phyloP scores from a whole-genome alignment of 441 rosid genomes.

The Populus hybrid region DNA sequence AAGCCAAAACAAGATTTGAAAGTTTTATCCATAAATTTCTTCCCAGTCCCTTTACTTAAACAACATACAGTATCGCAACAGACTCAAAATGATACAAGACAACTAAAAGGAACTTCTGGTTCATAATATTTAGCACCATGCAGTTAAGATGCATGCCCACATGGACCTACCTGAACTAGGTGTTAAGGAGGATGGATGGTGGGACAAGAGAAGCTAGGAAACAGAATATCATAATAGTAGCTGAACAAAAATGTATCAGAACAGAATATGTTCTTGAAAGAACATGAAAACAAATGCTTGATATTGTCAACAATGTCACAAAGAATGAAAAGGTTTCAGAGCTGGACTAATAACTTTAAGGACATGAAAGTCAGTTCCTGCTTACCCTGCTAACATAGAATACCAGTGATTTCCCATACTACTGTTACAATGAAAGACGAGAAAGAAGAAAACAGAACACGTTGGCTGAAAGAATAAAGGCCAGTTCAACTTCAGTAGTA shows the following conservation, averaged over 20 bases:
- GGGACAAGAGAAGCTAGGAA: not conserved
- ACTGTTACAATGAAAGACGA: not conserved
- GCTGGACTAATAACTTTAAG: not conserved
- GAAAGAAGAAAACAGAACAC: not conserved
- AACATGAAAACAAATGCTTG: not conserved
- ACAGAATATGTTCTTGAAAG: not conserved
- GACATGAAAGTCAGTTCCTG: not conserved
- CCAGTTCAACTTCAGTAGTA: not conserved
- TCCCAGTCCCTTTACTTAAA: not conserved
- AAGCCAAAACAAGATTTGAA: not conserved
- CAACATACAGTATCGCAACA: not conserved
- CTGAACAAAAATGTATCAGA: not conserved
- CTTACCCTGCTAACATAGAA: not conserved
- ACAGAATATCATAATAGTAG: not conserved
- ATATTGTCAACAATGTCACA: not conserved
- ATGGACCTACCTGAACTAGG: not conserved
- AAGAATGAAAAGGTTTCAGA: not conserved
- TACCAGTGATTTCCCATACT: not conserved
- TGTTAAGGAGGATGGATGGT: not conserved
- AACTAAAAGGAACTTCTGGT: not conserved
- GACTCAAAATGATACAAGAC: not conserved
- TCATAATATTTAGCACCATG: not conserved
- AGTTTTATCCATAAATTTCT: too few relatives aligned
- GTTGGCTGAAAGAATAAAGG: not conserved
- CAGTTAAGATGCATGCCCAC: not conserved